Evolutionary conservation across 805 yeast species (phyloP).

Genomic region (Wickerhamomyces bovis): DNA sequence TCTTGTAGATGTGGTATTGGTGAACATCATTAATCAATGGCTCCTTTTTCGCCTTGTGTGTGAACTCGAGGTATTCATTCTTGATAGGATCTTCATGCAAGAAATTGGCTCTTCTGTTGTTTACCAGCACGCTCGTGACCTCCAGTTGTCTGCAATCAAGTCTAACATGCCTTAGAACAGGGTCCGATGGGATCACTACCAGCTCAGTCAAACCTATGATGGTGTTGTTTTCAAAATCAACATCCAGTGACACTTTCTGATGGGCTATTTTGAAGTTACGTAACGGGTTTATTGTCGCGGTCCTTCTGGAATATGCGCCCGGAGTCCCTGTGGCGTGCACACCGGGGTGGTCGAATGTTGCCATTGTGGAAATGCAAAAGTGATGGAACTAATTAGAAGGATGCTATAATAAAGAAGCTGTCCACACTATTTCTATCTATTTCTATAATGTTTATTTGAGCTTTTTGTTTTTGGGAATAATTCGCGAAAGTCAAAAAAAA

Average conservation of each 20-base stretch:
- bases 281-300: background rate
- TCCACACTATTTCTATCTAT: background rate
- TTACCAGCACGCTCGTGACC: conserved; percentile 59
- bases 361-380: background rate
- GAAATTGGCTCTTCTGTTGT: conserved; percentile 51
- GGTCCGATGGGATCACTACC: conserved; percentile 66
- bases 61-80: conserved; percentile 30
- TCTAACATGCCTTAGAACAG: conserved; percentile 49
- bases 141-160: conserved; percentile 77
- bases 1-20: conserved; percentile 56
- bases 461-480: background rate
- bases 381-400: background rate
- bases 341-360: background rate
- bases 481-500: background rate
- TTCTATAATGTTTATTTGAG: background rate
- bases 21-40: conserved; percentile 23
- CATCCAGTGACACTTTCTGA: conserved; percentile 75
- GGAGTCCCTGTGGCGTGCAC: conserved; percentile 11
- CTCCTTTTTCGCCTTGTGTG: conserved; percentile 15
- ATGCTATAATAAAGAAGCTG: background rate
- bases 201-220: conserved; percentile 77
- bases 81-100: conserved; percentile 48
- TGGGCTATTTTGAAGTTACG: conserved; percentile 66
- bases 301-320: conserved; percentile 7
- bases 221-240: conserved; percentile 58